Percentiles rank a stretch among this genome's conserved stretches.
Evolutionary conservation across 805 yeast species (phyloP).

Genomic region (Millerago galiae): DNA sequence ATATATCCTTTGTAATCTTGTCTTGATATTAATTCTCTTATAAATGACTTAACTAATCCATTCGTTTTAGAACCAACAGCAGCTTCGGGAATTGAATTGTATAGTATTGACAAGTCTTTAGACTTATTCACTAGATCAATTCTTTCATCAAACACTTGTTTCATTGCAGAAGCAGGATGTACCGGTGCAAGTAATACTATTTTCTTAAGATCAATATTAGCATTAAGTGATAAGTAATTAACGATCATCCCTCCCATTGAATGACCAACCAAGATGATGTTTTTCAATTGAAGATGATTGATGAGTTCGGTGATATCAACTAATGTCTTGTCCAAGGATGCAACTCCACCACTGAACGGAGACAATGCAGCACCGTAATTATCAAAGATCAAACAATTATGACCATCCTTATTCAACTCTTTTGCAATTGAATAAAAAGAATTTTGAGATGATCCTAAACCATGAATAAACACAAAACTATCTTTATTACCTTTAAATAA

Average conservation of each 20-base stretch:
- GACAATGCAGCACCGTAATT: constrained; percentile 5
- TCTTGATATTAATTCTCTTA: constrained; percentile 4
- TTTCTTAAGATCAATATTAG: neutral
- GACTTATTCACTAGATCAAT: neutral
- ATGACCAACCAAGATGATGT: constrained; percentile 3
- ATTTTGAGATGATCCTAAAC: constrained; percentile 9
- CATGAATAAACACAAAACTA: constrained; percentile 4
- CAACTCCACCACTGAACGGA: neutral
- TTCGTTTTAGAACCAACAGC: constrained; percentile 1
- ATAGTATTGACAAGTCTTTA: neutral
- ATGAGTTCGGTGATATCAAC: constrained; percentile 3
- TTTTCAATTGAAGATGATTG: neutral
- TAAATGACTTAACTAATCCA: neutral
- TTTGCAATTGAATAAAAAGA: constrained; percentile 6
- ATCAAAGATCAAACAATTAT: constrained; percentile 5
- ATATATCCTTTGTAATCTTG: constrained; percentile 4
- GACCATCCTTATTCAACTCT: neutral
- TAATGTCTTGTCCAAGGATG: neutral
- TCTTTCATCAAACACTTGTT: neutral
- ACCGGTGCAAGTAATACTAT: neutral
- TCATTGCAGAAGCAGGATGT: neutral
- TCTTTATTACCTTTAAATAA: no score
- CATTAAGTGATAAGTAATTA: neutral
- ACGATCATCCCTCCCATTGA: constrained; percentile 8
- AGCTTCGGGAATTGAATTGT: neutral